Percentiles rank a stretch among this genome's conserved stretches.
Conservation (phyloP, 2,329 filamentous ascomycete species). For the Sporothrix pseudoabietina region DNA sequence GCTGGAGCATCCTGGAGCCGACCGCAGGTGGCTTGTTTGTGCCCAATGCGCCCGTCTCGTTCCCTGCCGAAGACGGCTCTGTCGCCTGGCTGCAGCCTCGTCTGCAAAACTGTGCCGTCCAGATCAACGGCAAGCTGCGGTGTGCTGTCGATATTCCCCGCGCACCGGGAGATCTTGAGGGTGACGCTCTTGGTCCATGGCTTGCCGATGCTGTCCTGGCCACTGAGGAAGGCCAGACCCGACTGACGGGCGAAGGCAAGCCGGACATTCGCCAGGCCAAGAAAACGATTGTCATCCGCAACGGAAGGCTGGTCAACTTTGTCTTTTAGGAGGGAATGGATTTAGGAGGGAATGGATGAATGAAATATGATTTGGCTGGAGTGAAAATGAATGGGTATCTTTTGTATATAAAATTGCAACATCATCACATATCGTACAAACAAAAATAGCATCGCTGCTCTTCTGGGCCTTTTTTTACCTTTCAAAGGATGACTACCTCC, state of each 20-base stretch:
- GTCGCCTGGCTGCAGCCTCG: constrained; percentile 53
- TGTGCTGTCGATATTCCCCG: constrained; percentile 67
- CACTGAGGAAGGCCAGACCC: constrained; percentile 61
- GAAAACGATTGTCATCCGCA: constrained; percentile 66
- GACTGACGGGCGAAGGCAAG: constrained; percentile 52
- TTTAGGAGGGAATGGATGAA: constrained; percentile 35
- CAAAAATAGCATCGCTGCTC: background rate
- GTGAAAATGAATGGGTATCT: background rate
- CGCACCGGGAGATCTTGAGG: constrained; percentile 48
- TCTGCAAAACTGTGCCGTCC: constrained; percentile 64
- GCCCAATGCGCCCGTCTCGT: constrained; percentile 47
- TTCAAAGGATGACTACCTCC: background rate
- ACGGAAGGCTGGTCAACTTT: constrained; percentile 74
- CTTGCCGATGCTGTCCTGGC: constrained; percentile 62
- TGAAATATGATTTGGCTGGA: background rate
- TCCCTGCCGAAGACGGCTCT: constrained; percentile 60
- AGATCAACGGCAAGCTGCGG: constrained; percentile 77
- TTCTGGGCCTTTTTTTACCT: background rate
- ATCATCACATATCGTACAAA: constrained; percentile 1
- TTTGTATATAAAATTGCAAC: constrained; percentile 20
- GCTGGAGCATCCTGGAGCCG: constrained; percentile 64
- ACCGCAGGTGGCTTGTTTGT: constrained; percentile 24
- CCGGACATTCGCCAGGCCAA: constrained; percentile 57
- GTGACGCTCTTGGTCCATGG: constrained; percentile 58
- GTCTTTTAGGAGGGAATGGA: constrained; percentile 55